Conservation (phyloP, 331 rosid genomes). For the Rosa hybrid region DNA sequence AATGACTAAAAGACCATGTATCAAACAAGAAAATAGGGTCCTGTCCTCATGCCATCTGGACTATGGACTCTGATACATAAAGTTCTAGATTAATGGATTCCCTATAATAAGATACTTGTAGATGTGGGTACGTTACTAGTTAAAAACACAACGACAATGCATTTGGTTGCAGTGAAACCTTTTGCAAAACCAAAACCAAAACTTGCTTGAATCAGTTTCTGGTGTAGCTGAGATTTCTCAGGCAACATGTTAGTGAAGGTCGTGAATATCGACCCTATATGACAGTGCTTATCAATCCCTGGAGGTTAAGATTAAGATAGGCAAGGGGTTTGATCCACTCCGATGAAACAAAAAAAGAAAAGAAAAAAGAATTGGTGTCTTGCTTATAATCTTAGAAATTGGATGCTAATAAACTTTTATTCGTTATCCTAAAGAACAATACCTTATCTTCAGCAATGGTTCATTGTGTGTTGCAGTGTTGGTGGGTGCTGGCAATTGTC, state of each 20-base stretch:
- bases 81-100: neutral
- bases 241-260: neutral
- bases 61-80: neutral
- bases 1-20: neutral
- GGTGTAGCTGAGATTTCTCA: neutral
- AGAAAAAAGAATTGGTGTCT: neutral
- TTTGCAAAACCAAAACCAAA: neutral
- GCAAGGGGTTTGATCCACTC: neutral
- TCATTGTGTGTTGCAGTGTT: conserved; percentile 56
- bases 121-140: neutral
- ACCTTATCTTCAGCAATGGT: neutral
- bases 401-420: neutral
- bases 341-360: neutral
- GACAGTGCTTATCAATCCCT: neutral
- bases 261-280: neutral
- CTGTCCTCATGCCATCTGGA: neutral
- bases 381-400: neutral
- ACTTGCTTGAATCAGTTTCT: neutral
- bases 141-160: neutral
- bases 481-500: conserved; percentile 56
- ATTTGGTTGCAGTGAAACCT: neutral
- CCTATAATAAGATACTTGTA: neutral
- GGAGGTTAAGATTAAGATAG: neutral
- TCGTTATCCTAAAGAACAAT: neutral
- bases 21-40: neutral